Evolutionary conservation across 2,329 filamentous ascomycete genomes (phyloP).

Genomic region (Pseudophaeomoniella oleicola): DNA sequence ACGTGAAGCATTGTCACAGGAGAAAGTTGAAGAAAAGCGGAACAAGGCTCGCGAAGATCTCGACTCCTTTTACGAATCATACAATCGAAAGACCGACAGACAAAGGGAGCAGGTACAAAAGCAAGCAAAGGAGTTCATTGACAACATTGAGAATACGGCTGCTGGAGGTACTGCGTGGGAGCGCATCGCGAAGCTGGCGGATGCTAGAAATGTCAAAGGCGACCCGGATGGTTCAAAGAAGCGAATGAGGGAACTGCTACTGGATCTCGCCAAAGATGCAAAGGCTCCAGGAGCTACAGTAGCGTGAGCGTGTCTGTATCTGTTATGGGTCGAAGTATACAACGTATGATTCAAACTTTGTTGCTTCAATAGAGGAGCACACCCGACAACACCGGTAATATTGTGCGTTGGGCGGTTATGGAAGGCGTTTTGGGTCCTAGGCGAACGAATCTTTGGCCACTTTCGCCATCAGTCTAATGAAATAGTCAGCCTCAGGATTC

Average conservation of each 20-base stretch:
- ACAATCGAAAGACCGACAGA: conserved; percentile 97
- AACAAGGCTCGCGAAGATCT: conserved; percentile 86
- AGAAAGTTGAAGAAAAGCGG: conserved; percentile 72
- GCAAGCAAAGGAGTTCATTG: conserved; percentile 87
- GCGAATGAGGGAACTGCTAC: conserved; percentile 79
- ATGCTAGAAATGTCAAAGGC: conserved; percentile 38
- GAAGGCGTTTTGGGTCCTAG: no score
- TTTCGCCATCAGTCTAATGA: no score
- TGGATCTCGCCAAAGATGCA: conserved; percentile 84
- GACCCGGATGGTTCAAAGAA: conserved; percentile 54
- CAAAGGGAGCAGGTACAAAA: conserved; percentile 71
- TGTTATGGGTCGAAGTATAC: no score
- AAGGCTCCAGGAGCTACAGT: conserved; percentile 53
- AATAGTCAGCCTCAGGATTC: no score
- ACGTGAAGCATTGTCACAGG: conserved; percentile 68
- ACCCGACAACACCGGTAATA: no score
- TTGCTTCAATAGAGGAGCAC: no score
- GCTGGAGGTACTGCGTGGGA: conserved; percentile 97
- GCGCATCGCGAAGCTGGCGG: conserved; percentile 93
- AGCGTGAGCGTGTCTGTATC: conserved; percentile 15
- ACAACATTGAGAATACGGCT: conserved; percentile 77
- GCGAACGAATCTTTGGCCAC: no score
- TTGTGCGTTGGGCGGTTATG: no score
- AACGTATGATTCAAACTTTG: no score
- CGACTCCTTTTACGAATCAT: conserved; percentile 98